Conservation (phyloP, 768 basidiomycete species). For the Phlebiopsis gigantea region DNA sequence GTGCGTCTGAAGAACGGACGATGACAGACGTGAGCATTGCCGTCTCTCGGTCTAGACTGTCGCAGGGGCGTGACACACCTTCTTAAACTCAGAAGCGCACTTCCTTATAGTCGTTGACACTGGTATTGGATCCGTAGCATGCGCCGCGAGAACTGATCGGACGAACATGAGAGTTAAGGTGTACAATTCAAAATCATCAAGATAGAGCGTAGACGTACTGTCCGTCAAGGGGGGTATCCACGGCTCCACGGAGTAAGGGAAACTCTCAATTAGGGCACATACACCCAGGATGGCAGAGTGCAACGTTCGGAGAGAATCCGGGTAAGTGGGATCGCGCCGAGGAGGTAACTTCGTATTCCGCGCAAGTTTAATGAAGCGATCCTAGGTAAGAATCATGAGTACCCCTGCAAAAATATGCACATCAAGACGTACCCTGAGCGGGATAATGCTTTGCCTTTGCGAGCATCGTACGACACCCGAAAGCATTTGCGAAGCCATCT, state of each 20-base stretch:
- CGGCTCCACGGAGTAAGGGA: constrained; percentile 49
- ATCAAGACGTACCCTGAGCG: constrained; percentile 58
- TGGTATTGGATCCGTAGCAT: constrained; percentile 82
- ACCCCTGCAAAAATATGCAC: background rate
- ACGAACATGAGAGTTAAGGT: background rate
- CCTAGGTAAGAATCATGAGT: constrained; percentile 34
- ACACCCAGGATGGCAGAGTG: constrained; percentile 63
- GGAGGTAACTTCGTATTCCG: constrained; percentile 59
- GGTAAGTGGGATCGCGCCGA: constrained; percentile 65
- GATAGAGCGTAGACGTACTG: constrained; percentile 36
- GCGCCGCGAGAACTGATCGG: constrained; percentile 58
- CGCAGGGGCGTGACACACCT: constrained; percentile 36
- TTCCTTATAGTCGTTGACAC: constrained; percentile 87
- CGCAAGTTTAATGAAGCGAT: constrained; percentile 71
- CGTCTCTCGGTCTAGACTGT: background rate
- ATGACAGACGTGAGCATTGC: constrained; percentile 2
- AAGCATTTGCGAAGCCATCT: constrained; percentile 83
- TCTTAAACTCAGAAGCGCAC: constrained; percentile 82
- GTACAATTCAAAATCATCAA: background rate
- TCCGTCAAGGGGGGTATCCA: constrained; percentile 67
- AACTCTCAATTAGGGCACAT: constrained; percentile 48
- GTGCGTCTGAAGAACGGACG: constrained; percentile 27
- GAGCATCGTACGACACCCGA: constrained; percentile 87
- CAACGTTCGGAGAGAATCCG: constrained; percentile 64
- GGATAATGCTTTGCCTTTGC: constrained; percentile 81